Evolutionary conservation across 345 rosid species (phyloP), one percentile per base, ranked within the genome.

Genomic region (Streptanthus diversifolius): DNA sequence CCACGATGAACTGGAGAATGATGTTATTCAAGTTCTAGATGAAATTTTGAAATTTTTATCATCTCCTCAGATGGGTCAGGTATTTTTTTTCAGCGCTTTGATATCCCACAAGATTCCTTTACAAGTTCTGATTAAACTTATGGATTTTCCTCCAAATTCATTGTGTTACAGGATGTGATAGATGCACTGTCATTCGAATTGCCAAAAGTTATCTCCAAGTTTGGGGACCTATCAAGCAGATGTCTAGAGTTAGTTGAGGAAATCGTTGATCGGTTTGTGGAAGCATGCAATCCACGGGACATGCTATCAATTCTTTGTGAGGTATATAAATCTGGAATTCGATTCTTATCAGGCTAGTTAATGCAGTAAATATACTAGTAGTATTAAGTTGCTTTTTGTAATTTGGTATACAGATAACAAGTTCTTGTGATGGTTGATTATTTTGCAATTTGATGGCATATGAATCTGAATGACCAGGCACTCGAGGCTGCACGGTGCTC

Each of bases 261-360:
- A 22, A 70, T 91, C 51, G 68, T 91, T 59, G 76, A 81, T 77
- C 77, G 60, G 45, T 83, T 89, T 60, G 75, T 83, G 68, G 80
- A 61, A 73, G 78, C 35, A 37, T 86, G 96, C 67, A 87, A 74
- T 79, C 97, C 98, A 0, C 84, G 95, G 24, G 97, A 93, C 76
- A 88, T 93, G 97, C 84, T 85, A 79, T 63, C 90, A 29, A 68
- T 93, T 85, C 85, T 93, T 64, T 93, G 95, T 29, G 97, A 85
- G 96, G 98, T 91, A 71, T 11, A 70, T 24, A 29, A 12, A 41
- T 64, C 45, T 18, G 35, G 37, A 24, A 25, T 63, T 18, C 11
- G 45, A 7, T 25, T 54, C 27, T 19, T 32, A 62, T 69, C 41
- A 24, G 59, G 18, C 68, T 60, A 40, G 48, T 39, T 22, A 21